Conservation (phyloP, 164 flowering plant genomes). For the Malania oleifera region DNA sequence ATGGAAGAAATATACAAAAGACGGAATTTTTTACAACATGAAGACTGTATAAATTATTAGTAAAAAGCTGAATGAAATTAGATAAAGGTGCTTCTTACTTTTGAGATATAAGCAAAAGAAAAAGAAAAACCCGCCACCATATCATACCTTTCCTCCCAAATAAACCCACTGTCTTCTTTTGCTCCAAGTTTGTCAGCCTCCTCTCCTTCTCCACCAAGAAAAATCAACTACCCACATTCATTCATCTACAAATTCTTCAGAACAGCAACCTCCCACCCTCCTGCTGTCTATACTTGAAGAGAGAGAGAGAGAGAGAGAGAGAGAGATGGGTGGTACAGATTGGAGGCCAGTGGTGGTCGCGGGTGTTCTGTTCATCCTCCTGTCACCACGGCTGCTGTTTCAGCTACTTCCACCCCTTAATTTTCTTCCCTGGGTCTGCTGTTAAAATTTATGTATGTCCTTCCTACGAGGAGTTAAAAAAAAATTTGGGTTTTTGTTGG, state of each 20-base stretch:
- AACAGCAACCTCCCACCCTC: background rate
- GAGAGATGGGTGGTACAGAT: slow-evolving; percentile 50
- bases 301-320: slow-evolving; percentile 5
- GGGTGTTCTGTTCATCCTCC: slow-evolving; percentile 50
- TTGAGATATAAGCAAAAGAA: too few relatives aligned
- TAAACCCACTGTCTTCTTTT: slow-evolving; percentile 25
- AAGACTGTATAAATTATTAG: too few relatives aligned
- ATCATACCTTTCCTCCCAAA: slow-evolving; percentile 37
- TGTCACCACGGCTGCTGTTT: slow-evolving; percentile 67
- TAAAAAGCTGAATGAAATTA: too few relatives aligned
- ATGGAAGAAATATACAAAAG: too few relatives aligned
- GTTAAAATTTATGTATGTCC: too few relatives aligned
- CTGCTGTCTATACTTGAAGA: background rate
- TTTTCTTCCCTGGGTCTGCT: too few relatives aligned
- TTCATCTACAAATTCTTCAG: slow-evolving; percentile 13
- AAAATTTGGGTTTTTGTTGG: too few relatives aligned
- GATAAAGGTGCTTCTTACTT: background rate
- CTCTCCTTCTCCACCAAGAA: slow-evolving; percentile 28
- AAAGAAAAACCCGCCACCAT: slow-evolving; percentile 27
- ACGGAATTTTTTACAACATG: too few relatives aligned
- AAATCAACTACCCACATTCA: background rate
- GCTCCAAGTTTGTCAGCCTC: slow-evolving; percentile 24
- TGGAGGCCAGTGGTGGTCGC: slow-evolving; percentile 67
- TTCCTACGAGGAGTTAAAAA: too few relatives aligned
- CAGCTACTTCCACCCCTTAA: slow-evolving; percentile 27